Percentiles rank a stretch among this genome's conserved stretches.
Evolutionary conservation across 2,329 filamentous ascomycete species (phyloP).

Genomic region (Penicillium sp.): DNA sequence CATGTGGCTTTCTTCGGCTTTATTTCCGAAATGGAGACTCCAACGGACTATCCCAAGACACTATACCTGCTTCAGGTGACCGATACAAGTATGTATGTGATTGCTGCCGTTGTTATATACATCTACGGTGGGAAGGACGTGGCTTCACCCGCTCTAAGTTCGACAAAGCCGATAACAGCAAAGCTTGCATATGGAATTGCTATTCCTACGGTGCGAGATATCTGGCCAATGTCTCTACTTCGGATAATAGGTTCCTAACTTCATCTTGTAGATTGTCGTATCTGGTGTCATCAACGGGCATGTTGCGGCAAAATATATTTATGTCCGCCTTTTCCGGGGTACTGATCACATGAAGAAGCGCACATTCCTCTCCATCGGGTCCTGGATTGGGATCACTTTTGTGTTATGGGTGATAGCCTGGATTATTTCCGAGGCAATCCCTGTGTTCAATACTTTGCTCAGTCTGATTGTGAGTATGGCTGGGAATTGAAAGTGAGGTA

Average conservation of each 20-base stretch:
- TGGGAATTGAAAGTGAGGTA: background rate
- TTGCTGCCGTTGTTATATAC: conserved; percentile 66
- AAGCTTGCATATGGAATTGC: conserved; percentile 67
- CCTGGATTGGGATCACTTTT: conserved; percentile 58
- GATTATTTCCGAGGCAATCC: conserved; percentile 66
- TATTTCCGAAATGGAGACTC: conserved; percentile 61
- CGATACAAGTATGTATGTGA: conserved; percentile 60
- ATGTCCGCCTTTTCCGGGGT: conserved; percentile 60
- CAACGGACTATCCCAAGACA: conserved; percentile 58
- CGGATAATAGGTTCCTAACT: background rate
- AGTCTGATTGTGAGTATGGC: conserved; percentile 49
- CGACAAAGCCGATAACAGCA: conserved; percentile 53
- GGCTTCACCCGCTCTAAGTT: conserved; percentile 63
- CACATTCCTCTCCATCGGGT: conserved; percentile 48
- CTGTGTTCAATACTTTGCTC: conserved; percentile 64
- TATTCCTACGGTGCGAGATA: conserved; percentile 52
- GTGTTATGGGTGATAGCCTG: conserved; percentile 59
- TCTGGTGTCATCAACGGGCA: conserved; percentile 67
- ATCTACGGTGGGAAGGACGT: conserved; percentile 61
- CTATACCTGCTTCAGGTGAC: conserved; percentile 58
- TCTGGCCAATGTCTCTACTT: background rate
- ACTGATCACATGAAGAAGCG: conserved; percentile 52
- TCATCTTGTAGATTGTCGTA: conserved; percentile 53
- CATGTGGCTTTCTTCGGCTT: conserved; percentile 67
- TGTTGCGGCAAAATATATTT: conserved; percentile 64